Base-by-base conservation (phyloP, 176 grass and related monocot genomes). In the Themeda triandra region DNA sequence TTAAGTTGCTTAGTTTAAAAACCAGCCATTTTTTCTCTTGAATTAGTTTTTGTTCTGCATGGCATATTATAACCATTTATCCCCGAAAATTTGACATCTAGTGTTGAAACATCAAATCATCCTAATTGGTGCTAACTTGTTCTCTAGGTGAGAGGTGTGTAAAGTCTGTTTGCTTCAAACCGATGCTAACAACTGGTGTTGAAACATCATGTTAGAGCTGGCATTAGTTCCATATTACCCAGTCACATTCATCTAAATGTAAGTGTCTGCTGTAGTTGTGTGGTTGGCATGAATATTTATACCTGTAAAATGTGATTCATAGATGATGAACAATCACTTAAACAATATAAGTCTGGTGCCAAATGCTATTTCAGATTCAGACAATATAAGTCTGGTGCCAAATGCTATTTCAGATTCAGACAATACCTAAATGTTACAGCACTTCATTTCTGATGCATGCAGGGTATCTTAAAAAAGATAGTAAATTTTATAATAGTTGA, bases 361-460 rank as follows among this genome's bases (percentile, higher is more conserved):
- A 72, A 30, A 72, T 82, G 49, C 32, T 62, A 62, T 71, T 32
- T 69, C 15, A n/a, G n/a, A n/a, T n/a, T n/a, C n/a, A n/a, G n/a
- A 62, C 53, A 60, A 31, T 60, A 39, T 21, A 82, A 11, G 40
- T 71, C 11, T 9, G 24, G 31, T 60, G 7, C 14, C 25, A 72
- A 30, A 72, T 82, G 49, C 32, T 62, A 62, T 71, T 32, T 69
- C 15, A n/a, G n/a, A n/a, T n/a, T n/a, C n/a, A 71, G 67, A 71
- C 36, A 69, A 71, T 56, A 82, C 24, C 33, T 41, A 27, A 12
- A 27, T 68, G n/a, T 81, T 81, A 3, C 49, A 71, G 14, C n/a
- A 69, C 32, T 28, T 69, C n/a, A n/a, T 4, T 15, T 36, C 13
- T 54, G 23, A 32, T 53, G 23, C 44, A 70, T 69, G 30, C 9